Evolutionary conservation across 2,329 filamentous ascomycete genomes (phyloP), one percentile per base, ranked within the genome.

Genomic region (Cordyceps pruinosa): DNA sequence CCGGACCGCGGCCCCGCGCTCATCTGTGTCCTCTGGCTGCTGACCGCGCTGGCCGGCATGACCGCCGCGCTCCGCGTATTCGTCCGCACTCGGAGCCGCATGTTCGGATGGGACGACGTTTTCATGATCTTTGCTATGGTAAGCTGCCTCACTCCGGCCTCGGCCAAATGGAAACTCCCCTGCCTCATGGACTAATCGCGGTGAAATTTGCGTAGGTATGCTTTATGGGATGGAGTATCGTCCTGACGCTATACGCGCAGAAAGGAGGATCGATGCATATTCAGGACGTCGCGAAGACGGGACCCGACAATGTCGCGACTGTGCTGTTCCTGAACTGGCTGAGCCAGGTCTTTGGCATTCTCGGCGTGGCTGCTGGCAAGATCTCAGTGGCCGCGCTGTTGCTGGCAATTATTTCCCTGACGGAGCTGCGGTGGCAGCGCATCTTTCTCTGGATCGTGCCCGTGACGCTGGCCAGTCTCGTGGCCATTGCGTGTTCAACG

Each of bases 291-390:
- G 37, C 25, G n/a, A 53, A 54, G 35, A 61, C 58, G 10, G 62
- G 62, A 1, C 56, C 55, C 12, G 61, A 64, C 42, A 63, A 64
- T 32, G 48, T 63, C n/a, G 59, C 60, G 30, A 57, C 28, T 8
- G 62, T 64, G 3, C 25, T 63, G 30, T 51, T 64, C 13, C 56
- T 64, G 13, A 64, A 60, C 51, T 65, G 61, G 62, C 55, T 58
- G 23, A 61, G 61, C 59, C 62, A 61, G 46, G 52, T 61, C 3
- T 60, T 64, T 47, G 58, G 60, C 26, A 62, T 65, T 34, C 42
- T 64, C 25, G 62, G 63, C 21, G 61, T 63, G n/a, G 61, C 61
- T 5, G 57, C 59, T 6, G 62, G 62, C 35, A 64, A 61, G 47
- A 59, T 64, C 19, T 64, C 62, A 4, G 58, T 64, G 15, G 53